Percentiles rank a stretch among this genome's conserved stretches.
Evolutionary conservation across 139 green algal species (phyloP).

Genomic region (Parachlorella kessleri): DNA sequence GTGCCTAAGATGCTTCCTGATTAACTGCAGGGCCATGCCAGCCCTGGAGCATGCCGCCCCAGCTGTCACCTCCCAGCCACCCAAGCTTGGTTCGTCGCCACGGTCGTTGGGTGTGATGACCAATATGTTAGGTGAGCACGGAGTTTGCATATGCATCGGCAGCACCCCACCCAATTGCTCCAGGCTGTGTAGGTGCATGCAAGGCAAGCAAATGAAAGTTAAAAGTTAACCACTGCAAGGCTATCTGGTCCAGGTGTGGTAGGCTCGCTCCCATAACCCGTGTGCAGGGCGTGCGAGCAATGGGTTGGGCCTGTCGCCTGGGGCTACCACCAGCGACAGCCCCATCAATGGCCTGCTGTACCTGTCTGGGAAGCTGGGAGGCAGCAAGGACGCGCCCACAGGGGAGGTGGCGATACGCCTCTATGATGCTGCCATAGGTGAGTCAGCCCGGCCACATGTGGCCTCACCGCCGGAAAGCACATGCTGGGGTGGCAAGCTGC

Average conservation of each 20-base stretch:
- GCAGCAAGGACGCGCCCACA: constrained; percentile 36
- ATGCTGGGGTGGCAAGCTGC: too few species aligned
- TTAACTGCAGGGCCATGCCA: constrained; percentile 54
- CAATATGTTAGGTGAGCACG: constrained; percentile 15
- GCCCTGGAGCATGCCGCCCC: constrained; percentile 63
- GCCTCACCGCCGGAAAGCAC: too few species aligned
- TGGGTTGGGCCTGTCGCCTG: constrained; percentile 15
- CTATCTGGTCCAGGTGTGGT: too few species aligned
- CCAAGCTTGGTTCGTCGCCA: constrained; percentile 19
- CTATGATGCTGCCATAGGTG: constrained; percentile 76
- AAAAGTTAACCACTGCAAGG: too few species aligned
- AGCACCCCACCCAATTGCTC: too few species aligned
- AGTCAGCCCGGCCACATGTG: too few species aligned
- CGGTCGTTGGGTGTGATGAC: constrained; percentile 37
- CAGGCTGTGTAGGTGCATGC: too few species aligned
- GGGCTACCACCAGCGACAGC: constrained; percentile 9
- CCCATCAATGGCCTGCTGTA: constrained; percentile 84
- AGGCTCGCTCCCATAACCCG: too few species aligned
- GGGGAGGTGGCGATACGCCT: constrained; percentile 66
- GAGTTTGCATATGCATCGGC: too few species aligned
- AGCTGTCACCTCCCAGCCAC: constrained; percentile 30
- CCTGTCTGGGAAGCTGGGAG: constrained; percentile 65
- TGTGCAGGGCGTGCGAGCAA: neutral
- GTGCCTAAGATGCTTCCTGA: too few species aligned
- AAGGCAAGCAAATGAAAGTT: too few species aligned